Conservation (phyloP, 768 basidiomycete species). For the Xanthoconium stramineum region DNA sequence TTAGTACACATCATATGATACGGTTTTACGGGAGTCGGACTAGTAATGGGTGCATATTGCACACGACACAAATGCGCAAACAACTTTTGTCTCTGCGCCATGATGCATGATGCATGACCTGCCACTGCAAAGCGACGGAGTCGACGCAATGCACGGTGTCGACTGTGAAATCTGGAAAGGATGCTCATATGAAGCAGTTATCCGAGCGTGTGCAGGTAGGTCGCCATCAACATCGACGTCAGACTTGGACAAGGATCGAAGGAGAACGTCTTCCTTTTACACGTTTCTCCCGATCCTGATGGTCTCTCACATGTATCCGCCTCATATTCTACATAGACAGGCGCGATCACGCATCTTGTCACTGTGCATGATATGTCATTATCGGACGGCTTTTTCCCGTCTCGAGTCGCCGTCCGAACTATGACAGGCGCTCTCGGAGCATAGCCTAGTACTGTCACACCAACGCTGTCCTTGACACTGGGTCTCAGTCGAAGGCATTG, state of each 20-base stretch:
- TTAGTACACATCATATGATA: too few relatives aligned
- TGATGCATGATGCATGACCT: not conserved
- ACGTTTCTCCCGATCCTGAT: not conserved
- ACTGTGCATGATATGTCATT: not conserved
- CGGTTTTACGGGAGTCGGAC: not conserved
- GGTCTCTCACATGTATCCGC: not conserved
- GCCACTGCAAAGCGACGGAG: not conserved
- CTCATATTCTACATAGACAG: not conserved
- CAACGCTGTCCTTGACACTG: not conserved
- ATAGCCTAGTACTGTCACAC: not conserved
- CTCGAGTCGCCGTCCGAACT: slow-evolving; percentile 2
- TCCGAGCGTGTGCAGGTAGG: slow-evolving; percentile 4
- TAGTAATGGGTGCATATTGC: not conserved
- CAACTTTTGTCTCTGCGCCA: not conserved
- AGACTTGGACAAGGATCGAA: slow-evolving; percentile 13
- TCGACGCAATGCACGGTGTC: not conserved
- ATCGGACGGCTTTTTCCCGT: not conserved
- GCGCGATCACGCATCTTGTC: not conserved
- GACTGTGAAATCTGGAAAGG: not conserved
- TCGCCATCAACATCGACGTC: not conserved
- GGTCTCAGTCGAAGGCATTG: not conserved
- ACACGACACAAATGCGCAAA: not conserved
- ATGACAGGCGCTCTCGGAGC: not conserved
- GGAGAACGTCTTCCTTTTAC: not conserved
- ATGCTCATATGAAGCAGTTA: not conserved